Conservation (phyloP, 331 rosid species). For the Dryas integrifolia region DNA sequence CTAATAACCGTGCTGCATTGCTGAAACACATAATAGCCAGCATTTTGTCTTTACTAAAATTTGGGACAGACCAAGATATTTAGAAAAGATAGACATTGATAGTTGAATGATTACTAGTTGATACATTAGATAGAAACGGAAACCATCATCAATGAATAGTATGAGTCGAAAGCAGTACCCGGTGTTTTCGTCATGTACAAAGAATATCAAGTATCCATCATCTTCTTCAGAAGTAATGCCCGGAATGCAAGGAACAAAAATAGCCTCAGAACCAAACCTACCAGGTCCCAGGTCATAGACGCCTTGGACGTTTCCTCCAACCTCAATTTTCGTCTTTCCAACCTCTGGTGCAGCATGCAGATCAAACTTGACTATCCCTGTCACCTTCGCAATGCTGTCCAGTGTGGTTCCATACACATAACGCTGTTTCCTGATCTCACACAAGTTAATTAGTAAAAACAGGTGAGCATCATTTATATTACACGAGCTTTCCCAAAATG, state of each 20-base stretch:
- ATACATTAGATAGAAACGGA: background rate
- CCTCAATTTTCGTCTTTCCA: slow-evolving; percentile 60
- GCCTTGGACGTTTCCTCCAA: slow-evolving; percentile 86
- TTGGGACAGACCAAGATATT: background rate
- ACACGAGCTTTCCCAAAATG: background rate
- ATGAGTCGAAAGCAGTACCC: slow-evolving; percentile 45
- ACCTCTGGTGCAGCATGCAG: slow-evolving; percentile 64
- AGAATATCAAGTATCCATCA: slow-evolving; percentile 84
- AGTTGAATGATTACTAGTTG: background rate
- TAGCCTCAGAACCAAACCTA: slow-evolving; percentile 81
- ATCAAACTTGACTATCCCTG: slow-evolving; percentile 83
- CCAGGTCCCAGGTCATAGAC: slow-evolving; percentile 78
- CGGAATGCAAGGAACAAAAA: slow-evolving; percentile 73
- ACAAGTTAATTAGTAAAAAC: slow-evolving; percentile 8
- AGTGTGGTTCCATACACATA: slow-evolving; percentile 78
- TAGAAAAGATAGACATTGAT: background rate
- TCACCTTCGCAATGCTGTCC: slow-evolving; percentile 72
- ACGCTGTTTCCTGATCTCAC: slow-evolving; percentile 62
- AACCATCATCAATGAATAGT: background rate
- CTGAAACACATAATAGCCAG: background rate
- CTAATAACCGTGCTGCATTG: background rate
- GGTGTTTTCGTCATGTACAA: slow-evolving; percentile 73
- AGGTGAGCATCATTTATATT: too few relatives aligned
- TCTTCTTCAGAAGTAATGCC: slow-evolving; percentile 77
- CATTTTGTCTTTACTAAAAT: background rate